Evolutionary conservation across 2,329 filamentous ascomycete genomes (phyloP), one percentile per base, ranked within the genome.

Genomic region (Botrytis fabae): DNA sequence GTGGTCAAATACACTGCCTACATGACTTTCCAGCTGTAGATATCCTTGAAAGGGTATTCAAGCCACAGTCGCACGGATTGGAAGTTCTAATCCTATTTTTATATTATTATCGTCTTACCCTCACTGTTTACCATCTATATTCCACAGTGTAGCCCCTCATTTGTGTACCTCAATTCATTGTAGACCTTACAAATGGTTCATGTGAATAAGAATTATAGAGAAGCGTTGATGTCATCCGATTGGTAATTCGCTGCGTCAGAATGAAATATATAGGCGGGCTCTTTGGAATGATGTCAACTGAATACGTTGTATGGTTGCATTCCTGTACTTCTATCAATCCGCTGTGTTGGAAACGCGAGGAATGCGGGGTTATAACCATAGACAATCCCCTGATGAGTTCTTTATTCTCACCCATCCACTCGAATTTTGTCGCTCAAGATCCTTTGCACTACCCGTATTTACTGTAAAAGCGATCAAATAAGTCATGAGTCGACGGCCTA

Each of bases 311-410:
- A 16, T 54, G 25, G 25, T 28, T 51, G 44, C 66, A 61, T 69
- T 69, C 51, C 66, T 60, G 20, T 32, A 48, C 18, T n/a, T 42
- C n/a, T 38, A 69, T 54, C n/a, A 57, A 28, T 44, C 20, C 10
- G 18, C 20, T 6, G 25, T 4, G 16, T 20, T 40, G 25, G 20
- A 25, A 51, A 28, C 4, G 7, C 10, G 69, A 71, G 69, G 69
- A 71, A 71, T 71, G 69, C 32, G 59, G 69, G 69, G 44, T 38
- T 54, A 42, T 28, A 63, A 60, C 42, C 40, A 70, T 9, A 32
- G 54, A 20, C 5, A 46, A 28, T 18, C 10, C 6, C 44, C 14
- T 8, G 10, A 14, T 60, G 1, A 38, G 9, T 70, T 42, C 14
- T 51, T 44, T 38, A 51, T 48, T 35, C 8, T 40, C 18, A 40